A percentile compares a stretch with the other conserved stretches of the same genome.
Evolutionary conservation across 2,329 filamentous ascomycete genomes (phyloP).

Genomic region (Exophiala phaeomuriformis): DNA sequence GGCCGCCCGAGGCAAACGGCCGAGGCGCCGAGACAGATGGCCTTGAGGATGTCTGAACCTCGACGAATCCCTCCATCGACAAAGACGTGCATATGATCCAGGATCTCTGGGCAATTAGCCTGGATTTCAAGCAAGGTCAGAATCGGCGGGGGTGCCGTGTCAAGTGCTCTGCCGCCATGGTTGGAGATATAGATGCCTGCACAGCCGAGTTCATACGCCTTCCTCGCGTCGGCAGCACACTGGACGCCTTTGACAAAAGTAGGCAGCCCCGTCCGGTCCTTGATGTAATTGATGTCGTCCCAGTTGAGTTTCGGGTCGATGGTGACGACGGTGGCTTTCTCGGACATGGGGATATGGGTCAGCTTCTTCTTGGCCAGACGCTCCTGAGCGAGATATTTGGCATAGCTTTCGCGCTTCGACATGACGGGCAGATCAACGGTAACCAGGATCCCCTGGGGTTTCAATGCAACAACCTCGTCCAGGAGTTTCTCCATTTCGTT

Average conservation of each 20-base stretch:
- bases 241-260: conserved; percentile 54
- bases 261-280: conserved; percentile 41
- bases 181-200: conserved; percentile 53
- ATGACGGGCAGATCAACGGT: conserved; percentile 52
- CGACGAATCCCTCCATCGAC: conserved; percentile 49
- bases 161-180: conserved; percentile 51
- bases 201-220: conserved; percentile 44
- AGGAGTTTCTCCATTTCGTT: conserved; percentile 47
- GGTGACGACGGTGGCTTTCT: conserved; percentile 30
- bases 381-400: conserved; percentile 40
- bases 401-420: conserved; percentile 51
- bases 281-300: conserved; percentile 50
- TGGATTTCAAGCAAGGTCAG: conserved; percentile 57
- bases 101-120: conserved; percentile 39
- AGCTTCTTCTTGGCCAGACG: conserved; percentile 23
- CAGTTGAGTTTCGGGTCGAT: conserved; percentile 48
- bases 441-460: conserved; percentile 46
- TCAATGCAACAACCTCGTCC: conserved; percentile 37
- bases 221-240: conserved; percentile 48
- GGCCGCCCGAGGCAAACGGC: conserved; percentile 50
- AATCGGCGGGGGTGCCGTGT: conserved; percentile 43
- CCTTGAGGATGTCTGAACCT: conserved; percentile 50
- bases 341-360: conserved; percentile 32
- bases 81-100: conserved; percentile 42
- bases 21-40: conserved; percentile 47